A percentile compares a stretch with the other conserved stretches of the same genome.
Evolutionary conservation across 768 basidiomycete species (phyloP).

Genomic region (Hortiboletus campestris): DNA sequence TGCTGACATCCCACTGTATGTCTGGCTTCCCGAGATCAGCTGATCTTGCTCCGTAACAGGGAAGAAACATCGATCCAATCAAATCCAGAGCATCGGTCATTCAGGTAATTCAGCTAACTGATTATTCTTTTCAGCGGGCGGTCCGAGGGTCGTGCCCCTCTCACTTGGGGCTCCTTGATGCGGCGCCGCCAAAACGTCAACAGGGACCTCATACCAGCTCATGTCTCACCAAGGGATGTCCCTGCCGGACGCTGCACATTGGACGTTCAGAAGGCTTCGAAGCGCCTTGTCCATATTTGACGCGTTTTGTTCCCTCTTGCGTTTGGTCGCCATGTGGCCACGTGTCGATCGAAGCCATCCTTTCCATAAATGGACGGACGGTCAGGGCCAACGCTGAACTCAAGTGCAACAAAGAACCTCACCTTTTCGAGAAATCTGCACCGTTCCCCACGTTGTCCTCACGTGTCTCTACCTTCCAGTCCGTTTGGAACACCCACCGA

Average conservation of each 20-base stretch:
- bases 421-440: background rate
- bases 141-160: background rate
- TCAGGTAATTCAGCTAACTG: background rate
- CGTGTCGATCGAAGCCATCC: slow-evolving; percentile 8
- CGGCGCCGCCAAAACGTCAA: background rate
- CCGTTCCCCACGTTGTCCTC: slow-evolving; percentile 3
- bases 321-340: slow-evolving; percentile 6
- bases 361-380: background rate
- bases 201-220: background rate
- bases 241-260: slow-evolving; percentile 6
- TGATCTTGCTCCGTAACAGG: background rate
- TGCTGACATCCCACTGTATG: background rate
- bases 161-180: background rate
- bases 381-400: slow-evolving; percentile 1
- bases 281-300: slow-evolving; percentile 1
- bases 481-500: background rate
- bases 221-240: slow-evolving; percentile 4
- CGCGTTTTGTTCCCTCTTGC: background rate
- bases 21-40: slow-evolving; percentile 7
- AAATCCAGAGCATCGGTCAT: background rate
- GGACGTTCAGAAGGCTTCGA: no score
- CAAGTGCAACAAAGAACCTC: slow-evolving; percentile 3
- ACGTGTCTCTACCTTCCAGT: background rate
- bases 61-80: background rate
- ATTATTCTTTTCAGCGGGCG: background rate